Percentiles rank a stretch among this genome's conserved stretches.
These are phyloP conservation scores for Aspergillus fijiensis DNA, from an alignment of 2,329 filamentous ascomycete species.

Conservation along the genomic window DNA sequence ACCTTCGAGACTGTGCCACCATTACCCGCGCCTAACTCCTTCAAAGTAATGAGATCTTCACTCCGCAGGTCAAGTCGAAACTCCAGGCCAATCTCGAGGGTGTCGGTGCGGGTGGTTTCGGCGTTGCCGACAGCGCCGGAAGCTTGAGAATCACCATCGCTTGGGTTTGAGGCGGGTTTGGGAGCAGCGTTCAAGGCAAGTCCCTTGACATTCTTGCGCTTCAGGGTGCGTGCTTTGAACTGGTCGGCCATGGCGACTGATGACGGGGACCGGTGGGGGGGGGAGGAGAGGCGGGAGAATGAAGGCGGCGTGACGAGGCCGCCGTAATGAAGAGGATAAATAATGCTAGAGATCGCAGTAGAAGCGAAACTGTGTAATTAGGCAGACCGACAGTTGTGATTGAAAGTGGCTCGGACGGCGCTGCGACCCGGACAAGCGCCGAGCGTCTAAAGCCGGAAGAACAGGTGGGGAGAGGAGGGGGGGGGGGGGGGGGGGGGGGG, in stretches of 20 bases:
- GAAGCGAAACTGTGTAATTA: not conserved
- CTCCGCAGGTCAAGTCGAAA: slow-evolving; percentile 90
- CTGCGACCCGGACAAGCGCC: slow-evolving; percentile 8
- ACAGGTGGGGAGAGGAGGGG: slow-evolving; percentile 17
- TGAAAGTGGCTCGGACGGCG: not conserved
- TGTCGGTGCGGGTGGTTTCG: slow-evolving; percentile 63
- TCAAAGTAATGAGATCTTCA: slow-evolving; percentile 88
- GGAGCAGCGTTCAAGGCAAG: slow-evolving; percentile 81
- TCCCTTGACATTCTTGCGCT: slow-evolving; percentile 98
- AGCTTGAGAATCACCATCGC: slow-evolving; percentile 67
- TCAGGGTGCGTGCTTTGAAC: slow-evolving; percentile 76
- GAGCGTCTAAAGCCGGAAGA: slow-evolving; percentile 1
- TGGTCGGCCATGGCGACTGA: slow-evolving; percentile 54
- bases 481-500: slow-evolving; percentile 10
- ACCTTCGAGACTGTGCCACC: slow-evolving; percentile 98
- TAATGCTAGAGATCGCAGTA: not conserved
- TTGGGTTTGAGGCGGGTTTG: slow-evolving; percentile 65
- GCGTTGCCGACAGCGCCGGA: slow-evolving; percentile 59
- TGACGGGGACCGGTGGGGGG: not conserved
- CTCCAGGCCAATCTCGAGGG: slow-evolving; percentile 93
- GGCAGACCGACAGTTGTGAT: not conserved
- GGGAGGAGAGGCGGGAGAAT: not conserved
- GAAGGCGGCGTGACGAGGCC: slow-evolving; percentile 6
- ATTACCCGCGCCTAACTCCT: slow-evolving; percentile 93
- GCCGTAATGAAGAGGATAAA: not conserved